Evolutionary conservation across 108 stramenopile genomes (phyloP).

Genomic region (Nitzschia sp.): DNA sequence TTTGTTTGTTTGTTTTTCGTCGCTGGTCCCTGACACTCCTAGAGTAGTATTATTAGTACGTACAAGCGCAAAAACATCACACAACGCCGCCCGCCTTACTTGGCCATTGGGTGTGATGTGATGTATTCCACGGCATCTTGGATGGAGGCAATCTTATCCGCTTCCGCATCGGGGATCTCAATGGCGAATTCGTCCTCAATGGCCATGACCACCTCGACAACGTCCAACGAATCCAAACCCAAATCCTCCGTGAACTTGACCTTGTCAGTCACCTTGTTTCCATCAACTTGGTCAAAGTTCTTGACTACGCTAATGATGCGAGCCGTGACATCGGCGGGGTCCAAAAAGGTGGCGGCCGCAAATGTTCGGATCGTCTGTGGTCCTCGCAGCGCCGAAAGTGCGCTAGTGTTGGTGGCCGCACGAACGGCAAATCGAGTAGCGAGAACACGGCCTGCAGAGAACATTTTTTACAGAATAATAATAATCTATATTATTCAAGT

Average conservation of each 20-base stretch:
- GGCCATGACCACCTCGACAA: slow-evolving; percentile 99
- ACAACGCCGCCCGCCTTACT: slow-evolving; percentile 48
- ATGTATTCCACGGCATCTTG: slow-evolving; percentile 96
- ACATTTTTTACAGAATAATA: too few species aligned
- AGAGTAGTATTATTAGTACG: too few species aligned
- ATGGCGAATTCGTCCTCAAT: slow-evolving; percentile 99
- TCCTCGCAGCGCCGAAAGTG: slow-evolving; percentile 40
- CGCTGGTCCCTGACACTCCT: too few species aligned
- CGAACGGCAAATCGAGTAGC: slow-evolving; percentile 69
- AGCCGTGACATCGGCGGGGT: slow-evolving; percentile 89
- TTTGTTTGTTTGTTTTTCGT: too few species aligned
- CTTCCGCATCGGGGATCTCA: slow-evolving; percentile 99
- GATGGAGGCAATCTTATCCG: slow-evolving; percentile 95
- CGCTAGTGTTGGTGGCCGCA: slow-evolving; percentile 37
- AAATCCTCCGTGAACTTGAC: slow-evolving; percentile 95
- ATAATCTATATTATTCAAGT: too few species aligned
- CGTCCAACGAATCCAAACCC: slow-evolving; percentile 97
- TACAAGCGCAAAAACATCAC: background rate
- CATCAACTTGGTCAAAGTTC: slow-evolving; percentile 98
- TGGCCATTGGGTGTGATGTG: slow-evolving; percentile 90
- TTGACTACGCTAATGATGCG: slow-evolving; percentile 95
- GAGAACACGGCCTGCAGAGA: slow-evolving; percentile 73
- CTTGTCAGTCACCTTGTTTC: slow-evolving; percentile 77
- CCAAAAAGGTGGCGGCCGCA: slow-evolving; percentile 84
- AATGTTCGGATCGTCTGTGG: slow-evolving; percentile 49